phyloP scores from a whole-genome alignment of 192 early-diverging fungal genomes.

The Podila minutissima region DNA sequence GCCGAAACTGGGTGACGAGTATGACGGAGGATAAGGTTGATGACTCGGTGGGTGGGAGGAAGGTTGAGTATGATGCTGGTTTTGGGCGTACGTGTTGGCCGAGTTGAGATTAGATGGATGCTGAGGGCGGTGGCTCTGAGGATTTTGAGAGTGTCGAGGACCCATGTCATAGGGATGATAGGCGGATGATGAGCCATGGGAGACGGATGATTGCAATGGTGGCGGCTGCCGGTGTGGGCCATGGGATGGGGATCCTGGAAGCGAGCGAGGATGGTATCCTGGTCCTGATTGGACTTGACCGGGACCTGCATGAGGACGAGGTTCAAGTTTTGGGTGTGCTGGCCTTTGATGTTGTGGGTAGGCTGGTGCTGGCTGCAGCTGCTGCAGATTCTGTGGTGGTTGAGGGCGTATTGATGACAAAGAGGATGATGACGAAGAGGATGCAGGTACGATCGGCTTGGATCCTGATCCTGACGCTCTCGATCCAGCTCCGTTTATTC shows the following conservation, averaged over 20 bases:
- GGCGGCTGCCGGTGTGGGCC: neutral
- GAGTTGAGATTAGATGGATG: neutral
- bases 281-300: neutral
- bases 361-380: neutral
- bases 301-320: constrained; percentile 1
- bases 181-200: neutral
- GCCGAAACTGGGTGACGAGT: neutral
- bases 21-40: neutral
- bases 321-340: neutral
- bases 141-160: neutral
- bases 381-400: neutral
- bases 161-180: neutral
- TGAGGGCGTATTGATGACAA: neutral
- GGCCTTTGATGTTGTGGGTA: neutral
- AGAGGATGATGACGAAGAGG: neutral
- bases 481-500: neutral
- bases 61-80: neutral
- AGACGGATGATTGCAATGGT: neutral
- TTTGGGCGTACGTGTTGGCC: neutral
- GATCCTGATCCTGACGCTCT: neutral
- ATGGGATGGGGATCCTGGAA: neutral
- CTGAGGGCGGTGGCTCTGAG: neutral
- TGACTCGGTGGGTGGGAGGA: neutral
- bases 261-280: neutral
- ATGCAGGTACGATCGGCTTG: neutral